phyloP scores from a whole-genome alignment of 805 yeast species.

The Deakozyma indianensis region DNA sequence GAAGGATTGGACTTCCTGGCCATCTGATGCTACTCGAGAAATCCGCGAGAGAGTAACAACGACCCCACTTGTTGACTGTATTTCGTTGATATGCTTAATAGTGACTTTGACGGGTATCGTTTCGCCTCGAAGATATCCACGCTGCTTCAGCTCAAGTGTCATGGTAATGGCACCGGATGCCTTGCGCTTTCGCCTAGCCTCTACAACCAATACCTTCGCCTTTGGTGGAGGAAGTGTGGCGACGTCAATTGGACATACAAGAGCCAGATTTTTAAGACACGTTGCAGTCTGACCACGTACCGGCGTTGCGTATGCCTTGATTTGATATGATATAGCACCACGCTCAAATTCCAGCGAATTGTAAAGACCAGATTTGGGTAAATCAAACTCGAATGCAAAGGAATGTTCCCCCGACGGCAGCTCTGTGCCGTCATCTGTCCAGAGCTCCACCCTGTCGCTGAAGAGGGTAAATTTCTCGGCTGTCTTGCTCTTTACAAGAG shows the following conservation, averaged over 20 bases:
- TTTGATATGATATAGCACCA: slow-evolving; percentile 60
- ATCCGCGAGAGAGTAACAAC: slow-evolving; percentile 70
- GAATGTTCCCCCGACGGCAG: slow-evolving; percentile 55
- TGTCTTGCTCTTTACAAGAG: neutral
- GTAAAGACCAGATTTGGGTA: slow-evolving; percentile 60
- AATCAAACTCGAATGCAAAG: slow-evolving; percentile 70
- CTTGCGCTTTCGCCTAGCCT: slow-evolving; percentile 29
- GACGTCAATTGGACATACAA: slow-evolving; percentile 66
- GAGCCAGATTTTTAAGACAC: slow-evolving; percentile 44
- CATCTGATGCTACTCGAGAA: slow-evolving; percentile 51
- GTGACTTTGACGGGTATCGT: slow-evolving; percentile 54
- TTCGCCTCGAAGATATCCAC: slow-evolving; percentile 74
- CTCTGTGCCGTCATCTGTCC: neutral
- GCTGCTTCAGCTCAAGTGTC: slow-evolving; percentile 34
- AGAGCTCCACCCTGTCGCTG: slow-evolving; percentile 4
- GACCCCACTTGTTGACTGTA: slow-evolving; percentile 57
- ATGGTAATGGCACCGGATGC: slow-evolving; percentile 25
- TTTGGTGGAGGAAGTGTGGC: slow-evolving; percentile 35
- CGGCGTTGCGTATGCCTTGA: slow-evolving; percentile 17
- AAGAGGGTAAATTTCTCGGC: slow-evolving; percentile 9
- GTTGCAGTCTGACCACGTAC: slow-evolving; percentile 5
- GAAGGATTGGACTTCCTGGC: slow-evolving; percentile 43
- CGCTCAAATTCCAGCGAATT: slow-evolving; percentile 72
- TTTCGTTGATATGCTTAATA: slow-evolving; percentile 54
- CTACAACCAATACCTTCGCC: slow-evolving; percentile 52